These are phyloP conservation scores for Cordyceps sp. DNA, from an alignment of 2,329 filamentous ascomycete species.

Conservation along the genomic window DNA sequence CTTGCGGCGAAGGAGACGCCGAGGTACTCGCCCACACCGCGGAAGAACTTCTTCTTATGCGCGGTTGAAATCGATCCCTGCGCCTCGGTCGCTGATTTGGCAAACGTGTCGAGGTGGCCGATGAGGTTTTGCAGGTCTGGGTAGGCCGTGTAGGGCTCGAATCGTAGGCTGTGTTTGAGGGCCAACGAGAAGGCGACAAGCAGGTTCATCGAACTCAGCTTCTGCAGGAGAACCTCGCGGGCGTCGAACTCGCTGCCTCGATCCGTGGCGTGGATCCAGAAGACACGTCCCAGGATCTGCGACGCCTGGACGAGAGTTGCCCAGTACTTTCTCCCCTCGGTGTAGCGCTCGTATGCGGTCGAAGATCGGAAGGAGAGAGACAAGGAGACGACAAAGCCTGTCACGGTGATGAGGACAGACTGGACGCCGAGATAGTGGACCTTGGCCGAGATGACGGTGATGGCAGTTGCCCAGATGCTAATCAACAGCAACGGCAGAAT, in stretches of 20 bases:
- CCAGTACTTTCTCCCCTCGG: constrained; percentile 48
- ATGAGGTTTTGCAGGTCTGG: constrained; percentile 55
- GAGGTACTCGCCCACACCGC: constrained; percentile 53
- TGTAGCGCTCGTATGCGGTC: constrained; percentile 60
- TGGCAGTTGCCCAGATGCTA: constrained; percentile 45
- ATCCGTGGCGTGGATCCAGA: constrained; percentile 66
- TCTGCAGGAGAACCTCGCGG: constrained; percentile 53
- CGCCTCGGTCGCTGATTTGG: constrained; percentile 32
- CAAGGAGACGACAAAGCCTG: constrained; percentile 69
- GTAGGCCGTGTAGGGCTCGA: constrained; percentile 67
- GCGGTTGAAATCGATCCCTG: constrained; percentile 8
- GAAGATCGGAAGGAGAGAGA: constrained; percentile 63
- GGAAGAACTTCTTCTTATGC: constrained; percentile 35
- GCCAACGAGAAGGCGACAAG: constrained; percentile 62
- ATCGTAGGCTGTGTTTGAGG: constrained; percentile 69
- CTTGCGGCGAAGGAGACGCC: constrained; percentile 61
- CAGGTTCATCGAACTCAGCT: constrained; percentile 61
- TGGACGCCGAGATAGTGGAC: constrained; percentile 19
- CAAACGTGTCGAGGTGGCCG: constrained; percentile 59
- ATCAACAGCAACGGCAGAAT: constrained; percentile 50
- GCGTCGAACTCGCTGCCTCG: constrained; percentile 23
- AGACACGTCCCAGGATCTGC: constrained; percentile 55
- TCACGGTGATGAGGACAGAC: constrained; percentile 47
- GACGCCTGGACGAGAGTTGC: constrained; percentile 42
- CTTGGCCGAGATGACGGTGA: constrained; percentile 38